Evolutionary conservation across 2,329 filamentous ascomycete genomes (phyloP), one percentile per base, ranked within the genome.

Genomic region (Colletotrichum paranaense): DNA sequence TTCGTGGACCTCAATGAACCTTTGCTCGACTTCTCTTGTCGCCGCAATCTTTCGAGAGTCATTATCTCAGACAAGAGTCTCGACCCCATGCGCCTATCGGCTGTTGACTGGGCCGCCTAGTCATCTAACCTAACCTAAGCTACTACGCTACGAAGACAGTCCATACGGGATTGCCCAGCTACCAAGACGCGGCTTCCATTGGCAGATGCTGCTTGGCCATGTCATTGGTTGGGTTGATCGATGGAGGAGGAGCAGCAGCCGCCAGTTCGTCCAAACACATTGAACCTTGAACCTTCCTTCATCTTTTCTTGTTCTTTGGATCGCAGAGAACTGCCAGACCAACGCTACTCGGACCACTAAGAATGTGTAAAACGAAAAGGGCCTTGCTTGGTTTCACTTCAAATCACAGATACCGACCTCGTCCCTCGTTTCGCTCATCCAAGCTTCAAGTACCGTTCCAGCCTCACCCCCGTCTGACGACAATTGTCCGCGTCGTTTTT

Each of bases 391-490:
- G 42, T 52, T 58, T 56, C 57, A 53, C 52, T 53, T 72, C n/a
- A 24, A 1, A 24, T 55, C 24, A 24, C n/a, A 24, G 52, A 24
- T 24, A 55, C 52, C 52, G 42, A 46, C 42, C 42, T 46, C 22
- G 35, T 59, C 60, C 60, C 35, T 53, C 42, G 42, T 35, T 62
- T 35, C 26, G 60, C 42, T 28, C 49, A 38, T 65, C 55, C 67
- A 65, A 64, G 59, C 70, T 62, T 56, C 59, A 64, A 73, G 70
- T 70, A 70, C 66, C 60, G 66, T 57, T 49, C 70, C 55, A 63
- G 66, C 60, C 70, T 73, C 55, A 70, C 67, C 70, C 70, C 70
- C 70, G 70, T 69, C 62, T 60, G 26, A 65, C 66, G 49, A 70
- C 55, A 73, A 70, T 70, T 52, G 55, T 32, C 70, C 67, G 70